Evolutionary conservation across 495 filamentous ascomycete genomes (phyloP), one percentile per base, ranked within the genome.

Genomic region (Penicillium dipodomyicola): DNA sequence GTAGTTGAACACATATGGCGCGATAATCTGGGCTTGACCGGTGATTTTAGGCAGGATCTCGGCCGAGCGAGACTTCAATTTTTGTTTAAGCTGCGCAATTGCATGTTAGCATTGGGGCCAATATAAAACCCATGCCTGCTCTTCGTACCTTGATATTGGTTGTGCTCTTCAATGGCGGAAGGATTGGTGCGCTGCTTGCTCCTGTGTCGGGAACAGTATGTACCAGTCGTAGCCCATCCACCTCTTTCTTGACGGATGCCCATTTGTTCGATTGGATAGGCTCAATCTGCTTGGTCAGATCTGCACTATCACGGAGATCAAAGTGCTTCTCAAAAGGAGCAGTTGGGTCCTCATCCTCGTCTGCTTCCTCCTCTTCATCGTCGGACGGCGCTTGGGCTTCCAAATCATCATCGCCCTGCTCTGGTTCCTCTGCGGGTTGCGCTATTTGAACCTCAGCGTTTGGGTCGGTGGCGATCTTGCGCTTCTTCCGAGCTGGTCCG

Each of bases 241-340:
- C 53, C 27, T 77, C 72, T 50, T 72, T 72, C 54, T 76, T 79
- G 8, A 58, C 50, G 14, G 55, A 65, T 6, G 67, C 67, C 86
- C 89, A 95, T 58, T 84, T 77, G 33, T 81, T 81, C 14, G 79
- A 69, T 32, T 71, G 63, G 5, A 78, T 72, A 23, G 75, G 69
- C 60, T 86, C 68, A 25, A 92, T 73, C 47, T 77, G 76, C 59
- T 70, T 70, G 9, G 74, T 70, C 3, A 91, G 59, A 19, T 79
- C 69, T 6, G 79, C 72, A 39, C 86, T 81, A 17, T 88, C 80
- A 2, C 83, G 81, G 20, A 73, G 71, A 29, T 82, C 80, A 70
- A 96, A 93, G 69, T 96, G 93, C 33, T 77, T 74, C 47, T 92
- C 84, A 64, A 95, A 96, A 3, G 89, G 86, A 68, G 96, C 92